phyloP scores from a whole-genome alignment of 768 basidiomycete genomes.

The Trametes cinnabarina region DNA sequence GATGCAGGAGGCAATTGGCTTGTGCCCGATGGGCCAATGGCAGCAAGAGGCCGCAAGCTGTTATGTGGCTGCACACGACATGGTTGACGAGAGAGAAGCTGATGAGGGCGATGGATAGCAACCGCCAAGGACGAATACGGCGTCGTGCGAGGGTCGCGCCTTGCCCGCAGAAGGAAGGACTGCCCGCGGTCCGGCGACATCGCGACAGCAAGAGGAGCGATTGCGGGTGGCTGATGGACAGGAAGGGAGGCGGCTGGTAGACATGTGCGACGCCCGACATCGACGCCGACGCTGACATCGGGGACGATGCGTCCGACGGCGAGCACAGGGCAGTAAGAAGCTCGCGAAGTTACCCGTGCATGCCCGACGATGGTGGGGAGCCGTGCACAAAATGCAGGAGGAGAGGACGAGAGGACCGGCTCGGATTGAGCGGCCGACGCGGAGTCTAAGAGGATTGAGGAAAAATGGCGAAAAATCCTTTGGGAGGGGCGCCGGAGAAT shows the following conservation, averaged over 20 bases:
- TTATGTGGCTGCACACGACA: slow-evolving; percentile 13
- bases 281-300: not conserved
- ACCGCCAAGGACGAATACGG: slow-evolving; percentile 11
- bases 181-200: slow-evolving; percentile 4
- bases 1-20: slow-evolving; percentile 4
- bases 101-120: slow-evolving; percentile 17
- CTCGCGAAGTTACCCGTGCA: slow-evolving; percentile 5
- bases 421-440: slow-evolving; percentile 17
- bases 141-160: slow-evolving; percentile 1
- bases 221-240: slow-evolving; percentile 2
- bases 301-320: not conserved
- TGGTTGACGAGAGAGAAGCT: slow-evolving; percentile 19
- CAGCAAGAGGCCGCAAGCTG: not conserved
- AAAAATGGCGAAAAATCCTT: not conserved
- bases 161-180: not conserved
- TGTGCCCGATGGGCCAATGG: not conserved
- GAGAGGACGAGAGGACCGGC: slow-evolving; percentile 3
- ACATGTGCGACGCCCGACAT: slow-evolving; percentile 3
- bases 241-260: slow-evolving; percentile 11
- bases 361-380: slow-evolving; percentile 2
- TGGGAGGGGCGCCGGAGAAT: not conserved
- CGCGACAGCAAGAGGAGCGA: not conserved
- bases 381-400: not conserved
- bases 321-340: not conserved
- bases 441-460: not conserved